A percentile compares a stretch with the other conserved stretches of the same genome.
These are phyloP conservation scores for Microbotryum lychnidis-dioicae DNA, from an alignment of 1,284 basidiomycete species.

Conservation along the genomic window DNA sequence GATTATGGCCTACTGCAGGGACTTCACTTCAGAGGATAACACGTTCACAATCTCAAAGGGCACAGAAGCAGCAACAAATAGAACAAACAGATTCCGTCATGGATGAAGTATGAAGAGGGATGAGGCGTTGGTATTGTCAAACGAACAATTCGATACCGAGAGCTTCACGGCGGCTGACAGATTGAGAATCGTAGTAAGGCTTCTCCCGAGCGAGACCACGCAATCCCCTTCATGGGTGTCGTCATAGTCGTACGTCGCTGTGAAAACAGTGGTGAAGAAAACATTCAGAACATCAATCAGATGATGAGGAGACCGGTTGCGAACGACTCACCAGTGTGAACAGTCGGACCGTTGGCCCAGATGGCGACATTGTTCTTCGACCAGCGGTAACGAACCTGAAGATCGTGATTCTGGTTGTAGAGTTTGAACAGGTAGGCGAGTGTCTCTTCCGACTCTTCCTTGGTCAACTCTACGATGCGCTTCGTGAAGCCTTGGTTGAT, in stretches of 20 bases:
- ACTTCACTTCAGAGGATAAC: too few species aligned
- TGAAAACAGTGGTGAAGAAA: neutral
- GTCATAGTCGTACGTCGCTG: constrained; percentile 46
- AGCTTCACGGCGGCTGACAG: constrained; percentile 4
- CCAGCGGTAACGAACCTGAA: constrained; percentile 52
- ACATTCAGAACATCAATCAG: constrained; percentile 22
- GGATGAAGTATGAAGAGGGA: too few species aligned
- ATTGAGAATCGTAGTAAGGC: constrained; percentile 41
- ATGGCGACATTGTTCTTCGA: constrained; percentile 40
- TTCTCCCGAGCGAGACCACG: constrained; percentile 55
- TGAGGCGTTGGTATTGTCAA: too few species aligned
- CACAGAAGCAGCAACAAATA: too few species aligned
- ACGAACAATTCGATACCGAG: neutral
- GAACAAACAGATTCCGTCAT: too few species aligned
- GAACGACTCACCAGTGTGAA: constrained; percentile 1
- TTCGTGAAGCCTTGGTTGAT: constrained; percentile 58
- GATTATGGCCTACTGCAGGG: too few species aligned
- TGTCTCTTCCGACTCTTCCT: constrained; percentile 52
- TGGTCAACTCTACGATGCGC: constrained; percentile 52
- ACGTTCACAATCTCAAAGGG: too few species aligned
- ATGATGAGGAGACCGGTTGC: neutral
- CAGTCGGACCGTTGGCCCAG: constrained; percentile 46
- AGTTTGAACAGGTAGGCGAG: constrained; percentile 46
- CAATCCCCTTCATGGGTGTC: constrained; percentile 50
- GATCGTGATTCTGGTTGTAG: constrained; percentile 29